Percentiles rank a stretch among this genome's conserved stretches.
Evolutionary conservation across 176 grass and related monocot species (phyloP).

Genomic region (Lolium perenne): DNA sequence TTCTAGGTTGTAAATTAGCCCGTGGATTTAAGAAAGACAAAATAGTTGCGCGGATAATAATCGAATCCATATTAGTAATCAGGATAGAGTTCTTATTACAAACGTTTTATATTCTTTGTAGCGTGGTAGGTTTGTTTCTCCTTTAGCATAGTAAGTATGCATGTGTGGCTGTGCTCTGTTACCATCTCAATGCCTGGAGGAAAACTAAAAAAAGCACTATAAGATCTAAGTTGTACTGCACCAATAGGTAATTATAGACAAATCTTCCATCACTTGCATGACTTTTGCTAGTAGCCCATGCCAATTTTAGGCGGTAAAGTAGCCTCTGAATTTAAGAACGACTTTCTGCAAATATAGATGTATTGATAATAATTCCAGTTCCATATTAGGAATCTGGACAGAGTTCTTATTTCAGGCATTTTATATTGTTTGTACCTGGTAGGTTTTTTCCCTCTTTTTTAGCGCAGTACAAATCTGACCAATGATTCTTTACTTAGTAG

Average conservation of each 20-base stretch:
- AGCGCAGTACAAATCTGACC: neutral
- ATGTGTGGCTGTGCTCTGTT: neutral
- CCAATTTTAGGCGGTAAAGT: conserved; percentile 7
- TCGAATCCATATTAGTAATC: conserved; percentile 23
- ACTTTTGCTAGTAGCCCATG: neutral
- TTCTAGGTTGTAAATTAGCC: conserved; percentile 15
- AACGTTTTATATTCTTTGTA: neutral
- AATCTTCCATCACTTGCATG: conserved; percentile 8
- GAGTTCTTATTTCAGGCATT: neutral
- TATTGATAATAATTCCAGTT: conserved; percentile 6
- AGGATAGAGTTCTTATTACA: conserved; percentile 1
- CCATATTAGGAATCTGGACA: conserved; percentile 9
- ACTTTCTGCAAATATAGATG: neutral
- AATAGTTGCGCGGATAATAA: neutral
- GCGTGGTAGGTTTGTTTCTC: conserved; percentile 4
- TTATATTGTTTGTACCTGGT: neutral
- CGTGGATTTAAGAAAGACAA: neutral
- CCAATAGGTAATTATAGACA: neutral
- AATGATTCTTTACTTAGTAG: neutral
- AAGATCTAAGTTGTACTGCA: neutral
- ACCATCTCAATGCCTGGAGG: neutral
- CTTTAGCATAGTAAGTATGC: neutral
- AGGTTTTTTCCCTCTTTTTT: conserved; percentile 9
- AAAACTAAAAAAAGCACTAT: neutral
- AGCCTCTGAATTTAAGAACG: neutral